Evolutionary conservation across 2,329 filamentous ascomycete species (phyloP), one percentile per base, ranked within the genome.

Genomic region (Plectosphaerella plurivora): DNA sequence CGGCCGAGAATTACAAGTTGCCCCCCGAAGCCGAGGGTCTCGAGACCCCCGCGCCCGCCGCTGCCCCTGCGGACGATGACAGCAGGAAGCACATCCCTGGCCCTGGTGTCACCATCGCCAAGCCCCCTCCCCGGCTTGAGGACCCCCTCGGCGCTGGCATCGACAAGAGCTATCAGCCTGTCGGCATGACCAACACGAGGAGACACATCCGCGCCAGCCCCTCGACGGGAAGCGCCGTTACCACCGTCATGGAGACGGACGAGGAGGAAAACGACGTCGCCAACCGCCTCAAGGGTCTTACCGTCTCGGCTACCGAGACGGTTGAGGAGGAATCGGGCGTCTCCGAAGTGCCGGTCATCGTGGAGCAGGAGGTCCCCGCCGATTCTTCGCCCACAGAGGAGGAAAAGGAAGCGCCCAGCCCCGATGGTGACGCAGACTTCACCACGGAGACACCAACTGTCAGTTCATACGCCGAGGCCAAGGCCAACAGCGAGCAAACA

Each of bases 1-100:
- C 91, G 1, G 86, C 90, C 49, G 94, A 97, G 71, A 97, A 95
- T 66, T 97, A 97, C 73, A 97, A 95, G 55, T 84, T 99, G 45
- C 93, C 94, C 1, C 84, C 89, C 3, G 93, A 97, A 69, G 93
- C 94, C 4, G 93, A 97, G 69, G 93, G 92, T 1, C 73, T 91
- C 2, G 89, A 93, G 57, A 71, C 73, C 14, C 65, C 64, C 2
- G 54, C 65, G 16, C 45, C 65, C 7, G 68, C 72, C 57, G 79
- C 83, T 51, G 54, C 54, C 18, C 53, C 63, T 12, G 11, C 22
- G 20, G 47, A 49, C 35, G 36, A 20, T 6, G 41, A 18, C n/a
- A 7, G n/a, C 15, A 44, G 18, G 41, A 44, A 44, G n/a, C 10
- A 18, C 16, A n/a, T 15, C 37, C 37, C 37, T 8, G 37, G 15